These are phyloP conservation scores for Gracilariopsis chorda DNA, from an alignment of 23 red algal species.

Conservation along the genomic window DNA sequence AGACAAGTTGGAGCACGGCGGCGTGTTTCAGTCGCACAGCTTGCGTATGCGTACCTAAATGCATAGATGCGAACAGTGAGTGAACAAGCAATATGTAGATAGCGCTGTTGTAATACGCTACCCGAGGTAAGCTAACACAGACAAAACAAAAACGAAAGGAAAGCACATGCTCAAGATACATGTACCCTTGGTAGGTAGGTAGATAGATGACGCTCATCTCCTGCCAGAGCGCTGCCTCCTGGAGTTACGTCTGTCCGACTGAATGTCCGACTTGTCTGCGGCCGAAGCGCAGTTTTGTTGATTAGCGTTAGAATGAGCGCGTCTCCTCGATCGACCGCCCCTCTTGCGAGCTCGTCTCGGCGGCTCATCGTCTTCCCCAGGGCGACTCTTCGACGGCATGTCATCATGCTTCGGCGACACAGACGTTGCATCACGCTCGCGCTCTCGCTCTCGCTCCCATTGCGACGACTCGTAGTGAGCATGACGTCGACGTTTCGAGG, in stretches of 20 bases:
- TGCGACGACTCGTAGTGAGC: background rate
- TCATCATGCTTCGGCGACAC: background rate
- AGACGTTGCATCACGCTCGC: background rate
- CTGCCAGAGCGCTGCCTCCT: background rate
- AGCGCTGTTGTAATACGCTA: background rate
- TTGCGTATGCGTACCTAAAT: background rate
- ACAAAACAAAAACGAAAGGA: too few relatives aligned
- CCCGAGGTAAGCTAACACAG: background rate
- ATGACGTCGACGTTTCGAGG: conserved; percentile 16
- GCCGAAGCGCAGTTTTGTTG: background rate
- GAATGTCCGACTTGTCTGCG: background rate
- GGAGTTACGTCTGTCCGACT: background rate
- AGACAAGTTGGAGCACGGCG: background rate
- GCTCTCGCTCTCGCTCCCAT: background rate
- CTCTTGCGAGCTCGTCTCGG: background rate
- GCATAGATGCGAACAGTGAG: background rate
- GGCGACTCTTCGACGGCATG: background rate
- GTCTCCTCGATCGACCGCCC: conserved; percentile 25
- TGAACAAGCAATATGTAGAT: background rate
- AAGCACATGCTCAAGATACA: too few relatives aligned
- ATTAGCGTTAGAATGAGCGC: background rate
- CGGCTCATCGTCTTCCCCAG: background rate
- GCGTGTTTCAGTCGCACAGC: background rate
- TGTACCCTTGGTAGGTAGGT: too few relatives aligned
- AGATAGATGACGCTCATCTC: background rate